Conservation (phyloP, 1,284 basidiomycete genomes). For the Malassezia psittaci region DNA sequence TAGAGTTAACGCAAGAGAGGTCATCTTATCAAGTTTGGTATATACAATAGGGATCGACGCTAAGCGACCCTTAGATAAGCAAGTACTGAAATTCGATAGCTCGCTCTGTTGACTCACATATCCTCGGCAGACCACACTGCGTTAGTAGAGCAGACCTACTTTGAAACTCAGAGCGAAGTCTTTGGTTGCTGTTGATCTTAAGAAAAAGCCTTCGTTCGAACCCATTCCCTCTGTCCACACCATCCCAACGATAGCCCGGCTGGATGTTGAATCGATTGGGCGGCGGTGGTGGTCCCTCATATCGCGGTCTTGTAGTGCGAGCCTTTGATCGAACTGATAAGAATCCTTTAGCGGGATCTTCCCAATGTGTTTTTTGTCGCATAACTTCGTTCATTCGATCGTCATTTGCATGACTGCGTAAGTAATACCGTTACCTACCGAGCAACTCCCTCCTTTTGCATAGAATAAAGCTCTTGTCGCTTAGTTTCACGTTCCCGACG, state of each 20-base stretch:
- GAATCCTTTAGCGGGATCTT: slow-evolving; percentile 89
- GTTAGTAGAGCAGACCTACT: slow-evolving; percentile 1
- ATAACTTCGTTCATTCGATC: slow-evolving; percentile 70
- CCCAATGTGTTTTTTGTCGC: slow-evolving; percentile 71
- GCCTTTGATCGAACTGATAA: slow-evolving; percentile 57
- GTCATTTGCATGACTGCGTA: slow-evolving; percentile 62
- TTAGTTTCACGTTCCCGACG: slow-evolving; percentile 61
- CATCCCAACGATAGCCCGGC: slow-evolving; percentile 90
- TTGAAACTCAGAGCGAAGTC: slow-evolving; percentile 5
- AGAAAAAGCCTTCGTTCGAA: slow-evolving; percentile 69
- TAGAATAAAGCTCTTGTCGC: slow-evolving; percentile 9
- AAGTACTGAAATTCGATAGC: too few relatives aligned
- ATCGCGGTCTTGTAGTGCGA: slow-evolving; percentile 61
- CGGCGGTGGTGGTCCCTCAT: slow-evolving; percentile 72
- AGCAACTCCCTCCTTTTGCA: slow-evolving; percentile 3
- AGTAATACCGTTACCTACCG: neutral
- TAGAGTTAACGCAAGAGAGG: slow-evolving; percentile 12
- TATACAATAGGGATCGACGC: neutral
- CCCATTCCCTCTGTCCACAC: slow-evolving; percentile 64
- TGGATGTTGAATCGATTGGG: slow-evolving; percentile 90
- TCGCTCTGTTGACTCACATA: slow-evolving; percentile 1
- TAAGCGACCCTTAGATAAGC: too few relatives aligned
- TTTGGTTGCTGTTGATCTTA: slow-evolving; percentile 58
- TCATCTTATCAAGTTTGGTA: slow-evolving; percentile 4
- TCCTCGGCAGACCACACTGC: slow-evolving; percentile 15